Conservation (phyloP, 192 early-diverging fungal species). For the Haplosporangium gracile region DNA sequence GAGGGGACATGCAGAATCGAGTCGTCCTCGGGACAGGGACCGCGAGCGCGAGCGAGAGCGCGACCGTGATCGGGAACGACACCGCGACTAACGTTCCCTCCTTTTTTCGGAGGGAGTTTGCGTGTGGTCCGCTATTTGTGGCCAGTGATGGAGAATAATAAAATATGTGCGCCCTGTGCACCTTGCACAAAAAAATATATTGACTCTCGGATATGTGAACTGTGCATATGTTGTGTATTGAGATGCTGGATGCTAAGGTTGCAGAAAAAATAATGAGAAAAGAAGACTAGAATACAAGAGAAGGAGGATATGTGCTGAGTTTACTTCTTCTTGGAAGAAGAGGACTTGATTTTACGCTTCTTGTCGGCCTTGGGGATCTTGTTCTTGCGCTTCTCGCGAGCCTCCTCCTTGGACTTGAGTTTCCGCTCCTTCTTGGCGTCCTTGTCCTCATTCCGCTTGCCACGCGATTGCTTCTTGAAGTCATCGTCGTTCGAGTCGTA, state of each 20-base stretch:
- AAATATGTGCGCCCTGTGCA: no score
- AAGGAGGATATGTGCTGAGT: not conserved
- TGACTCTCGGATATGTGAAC: no score
- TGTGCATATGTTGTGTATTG: no score
- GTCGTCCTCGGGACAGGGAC: constrained; percentile 15
- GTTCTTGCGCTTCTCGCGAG: constrained; percentile 90
- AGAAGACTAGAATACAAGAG: not conserved
- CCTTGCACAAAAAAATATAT: no score
- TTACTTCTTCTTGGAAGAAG: constrained; percentile 68
- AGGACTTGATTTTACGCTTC: constrained; percentile 88
- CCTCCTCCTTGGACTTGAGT: constrained; percentile 87
- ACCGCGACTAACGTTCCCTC: not conserved
- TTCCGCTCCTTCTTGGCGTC: constrained; percentile 93
- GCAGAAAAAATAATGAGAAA: not conserved
- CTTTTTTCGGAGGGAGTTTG: not conserved
- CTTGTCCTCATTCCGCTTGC: constrained; percentile 89
- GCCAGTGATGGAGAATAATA: not conserved
- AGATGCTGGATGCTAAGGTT: no score
- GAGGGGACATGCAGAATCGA: constrained; percentile 10
- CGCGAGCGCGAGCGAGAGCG: constrained; percentile 17
- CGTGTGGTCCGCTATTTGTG: not conserved
- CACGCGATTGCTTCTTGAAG: constrained; percentile 61
- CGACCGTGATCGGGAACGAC: constrained; percentile 15
- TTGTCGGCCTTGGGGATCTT: constrained; percentile 98
- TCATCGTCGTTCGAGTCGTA: constrained; percentile 50